Percentiles rank a stretch among this genome's conserved stretches.
Conservation (phyloP, 2,329 filamentous ascomycete species). For the Diaporthe sp. region DNA sequence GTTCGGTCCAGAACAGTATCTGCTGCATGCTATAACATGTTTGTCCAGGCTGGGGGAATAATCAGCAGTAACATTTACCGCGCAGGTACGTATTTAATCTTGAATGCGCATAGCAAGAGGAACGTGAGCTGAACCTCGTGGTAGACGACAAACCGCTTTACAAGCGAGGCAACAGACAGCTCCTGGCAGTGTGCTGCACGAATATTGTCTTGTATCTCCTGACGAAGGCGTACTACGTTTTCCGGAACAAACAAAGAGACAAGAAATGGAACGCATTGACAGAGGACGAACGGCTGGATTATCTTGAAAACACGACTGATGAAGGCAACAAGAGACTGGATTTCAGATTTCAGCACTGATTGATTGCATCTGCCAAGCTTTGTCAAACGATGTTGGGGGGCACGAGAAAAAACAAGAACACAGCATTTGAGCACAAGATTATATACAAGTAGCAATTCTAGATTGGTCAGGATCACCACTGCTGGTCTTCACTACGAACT, state of each 20-base stretch:
- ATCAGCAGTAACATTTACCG: constrained; percentile 57
- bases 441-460: no score
- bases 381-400: no score
- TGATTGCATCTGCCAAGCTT: not conserved
- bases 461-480: no score
- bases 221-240: constrained; percentile 47
- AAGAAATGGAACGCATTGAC: constrained; percentile 40
- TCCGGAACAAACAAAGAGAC: constrained; percentile 43
- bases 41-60: constrained; percentile 57
- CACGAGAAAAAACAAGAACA: no score
- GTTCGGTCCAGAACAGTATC: constrained; percentile 73
- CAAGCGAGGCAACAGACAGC: constrained; percentile 64
- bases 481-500: not conserved
- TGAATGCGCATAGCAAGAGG: no score
- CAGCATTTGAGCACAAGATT: no score
- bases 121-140: constrained; percentile 33
- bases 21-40: constrained; percentile 73
- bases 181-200: constrained; percentile 61
- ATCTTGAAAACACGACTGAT: constrained; percentile 56
- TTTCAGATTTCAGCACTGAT: constrained; percentile 52
- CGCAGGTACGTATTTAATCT: constrained; percentile 41
- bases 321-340: constrained; percentile 56
- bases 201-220: constrained; percentile 48
- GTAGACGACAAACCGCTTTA: constrained; percentile 60
- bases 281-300: constrained; percentile 51